Conservation (phyloP, 805 yeast genomes). For the Candida nemodendra region DNA sequence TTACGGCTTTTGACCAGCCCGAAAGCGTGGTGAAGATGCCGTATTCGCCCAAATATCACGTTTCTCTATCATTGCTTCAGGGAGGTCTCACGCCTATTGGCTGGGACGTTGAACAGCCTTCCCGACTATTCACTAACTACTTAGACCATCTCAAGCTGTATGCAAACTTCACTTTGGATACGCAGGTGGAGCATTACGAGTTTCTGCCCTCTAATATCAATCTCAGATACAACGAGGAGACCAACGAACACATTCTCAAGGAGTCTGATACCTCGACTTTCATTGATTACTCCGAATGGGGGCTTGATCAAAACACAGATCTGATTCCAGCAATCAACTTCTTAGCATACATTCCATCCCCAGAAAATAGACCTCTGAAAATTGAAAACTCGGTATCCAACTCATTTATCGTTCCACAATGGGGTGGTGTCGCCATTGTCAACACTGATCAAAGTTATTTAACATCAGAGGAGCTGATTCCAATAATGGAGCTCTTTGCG, state of each 20-base stretch:
- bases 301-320: constrained; percentile 46
- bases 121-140: constrained; percentile 55
- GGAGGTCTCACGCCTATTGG: constrained; percentile 65
- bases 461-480: constrained; percentile 46
- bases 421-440: constrained; percentile 74
- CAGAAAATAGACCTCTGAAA: constrained; percentile 44
- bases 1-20: constrained; percentile 24
- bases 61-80: constrained; percentile 71
- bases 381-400: constrained; percentile 48
- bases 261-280: constrained; percentile 65
- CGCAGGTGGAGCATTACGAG: constrained; percentile 75
- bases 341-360: constrained; percentile 61
- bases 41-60: constrained; percentile 64
- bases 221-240: constrained; percentile 25
- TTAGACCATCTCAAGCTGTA: constrained; percentile 49
- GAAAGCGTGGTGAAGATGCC: constrained; percentile 43
- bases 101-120: constrained; percentile 70
- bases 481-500: constrained; percentile 66
- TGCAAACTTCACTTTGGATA: constrained; percentile 72
- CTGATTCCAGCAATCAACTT: constrained; percentile 69
- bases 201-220: constrained; percentile 32
- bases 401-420: constrained; percentile 79
- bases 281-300: constrained; percentile 86
- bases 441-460: constrained; percentile 37
- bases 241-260: constrained; percentile 36